Conservation (phyloP, 805 yeast genomes). For the Starmera caribaea region DNA sequence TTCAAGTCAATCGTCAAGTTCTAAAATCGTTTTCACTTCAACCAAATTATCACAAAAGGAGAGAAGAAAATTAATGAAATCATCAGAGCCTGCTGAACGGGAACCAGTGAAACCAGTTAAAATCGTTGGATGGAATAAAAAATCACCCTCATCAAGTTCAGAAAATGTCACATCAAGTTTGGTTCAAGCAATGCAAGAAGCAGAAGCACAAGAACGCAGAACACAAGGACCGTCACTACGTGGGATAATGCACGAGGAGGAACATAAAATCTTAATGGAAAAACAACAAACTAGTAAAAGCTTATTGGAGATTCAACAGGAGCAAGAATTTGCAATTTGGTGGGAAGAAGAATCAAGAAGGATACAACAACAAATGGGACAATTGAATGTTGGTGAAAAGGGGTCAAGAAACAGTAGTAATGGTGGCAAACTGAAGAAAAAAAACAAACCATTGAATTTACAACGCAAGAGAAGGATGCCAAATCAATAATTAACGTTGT, state of each 20-base stretch:
- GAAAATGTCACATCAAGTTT: constrained; percentile 9
- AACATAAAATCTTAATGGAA: constrained; percentile 26
- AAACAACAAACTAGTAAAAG: constrained; percentile 29
- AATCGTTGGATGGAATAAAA: no score
- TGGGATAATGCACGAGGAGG: constrained; percentile 39
- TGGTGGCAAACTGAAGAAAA: neutral
- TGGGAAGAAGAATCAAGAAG: constrained; percentile 72
- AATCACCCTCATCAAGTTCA: neutral
- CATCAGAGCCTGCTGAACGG: constrained; percentile 5
- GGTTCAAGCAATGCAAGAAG: constrained; percentile 12
- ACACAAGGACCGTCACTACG: constrained; percentile 23
- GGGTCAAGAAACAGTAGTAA: neutral
- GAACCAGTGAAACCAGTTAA: neutral
- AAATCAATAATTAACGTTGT: no score
- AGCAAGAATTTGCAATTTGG: constrained; percentile 81
- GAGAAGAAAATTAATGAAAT: constrained; percentile 34
- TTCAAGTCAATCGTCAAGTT: constrained; percentile 7
- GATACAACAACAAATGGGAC: constrained; percentile 37
- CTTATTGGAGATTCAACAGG: constrained; percentile 65
- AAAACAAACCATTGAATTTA: neutral
- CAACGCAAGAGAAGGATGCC: no score
- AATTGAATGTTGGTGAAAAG: neutral
- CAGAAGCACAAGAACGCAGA: constrained; percentile 1
- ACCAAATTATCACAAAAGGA: constrained; percentile 44
- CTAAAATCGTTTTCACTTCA: constrained; percentile 6